phyloP scores from a whole-genome alignment of 768 basidiomycete genomes.

The Auricularia sp. region DNA sequence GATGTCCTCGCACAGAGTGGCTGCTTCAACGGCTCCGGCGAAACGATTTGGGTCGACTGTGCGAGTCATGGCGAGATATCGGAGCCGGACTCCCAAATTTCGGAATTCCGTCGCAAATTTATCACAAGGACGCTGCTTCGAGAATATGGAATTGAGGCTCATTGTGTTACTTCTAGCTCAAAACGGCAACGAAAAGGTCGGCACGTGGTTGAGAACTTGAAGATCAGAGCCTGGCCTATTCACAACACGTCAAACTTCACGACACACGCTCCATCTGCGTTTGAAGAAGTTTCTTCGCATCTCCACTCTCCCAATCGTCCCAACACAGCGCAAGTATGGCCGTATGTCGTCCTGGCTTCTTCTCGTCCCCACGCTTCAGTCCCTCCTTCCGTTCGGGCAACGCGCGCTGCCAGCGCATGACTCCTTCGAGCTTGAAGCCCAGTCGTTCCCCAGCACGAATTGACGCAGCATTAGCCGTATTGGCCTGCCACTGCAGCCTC shows the following conservation, averaged over 20 bases:
- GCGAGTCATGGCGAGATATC: too few relatives aligned
- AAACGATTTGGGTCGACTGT: neutral
- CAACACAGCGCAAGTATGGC: neutral
- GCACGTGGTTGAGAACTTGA: too few relatives aligned
- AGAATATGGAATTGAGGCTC: too few relatives aligned
- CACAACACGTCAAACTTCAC: neutral
- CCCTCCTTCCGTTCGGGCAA: constrained; percentile 28
- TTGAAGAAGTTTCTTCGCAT: neutral
- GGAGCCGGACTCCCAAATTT: too few relatives aligned
- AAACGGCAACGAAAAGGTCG: too few relatives aligned
- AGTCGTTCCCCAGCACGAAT: constrained; percentile 44
- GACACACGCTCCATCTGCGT: neutral
- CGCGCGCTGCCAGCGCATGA: constrained; percentile 45
- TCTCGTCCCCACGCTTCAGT: neutral
- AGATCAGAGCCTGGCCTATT: neutral
- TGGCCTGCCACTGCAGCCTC: constrained; percentile 53
- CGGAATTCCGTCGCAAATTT: too few relatives aligned
- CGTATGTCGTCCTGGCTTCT: neutral
- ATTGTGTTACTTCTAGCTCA: too few relatives aligned
- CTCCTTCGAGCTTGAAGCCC: constrained; percentile 49
- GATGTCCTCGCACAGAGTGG: neutral
- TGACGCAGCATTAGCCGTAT: constrained; percentile 38
- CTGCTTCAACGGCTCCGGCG: neutral
- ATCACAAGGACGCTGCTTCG: too few relatives aligned
- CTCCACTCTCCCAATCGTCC: constrained; percentile 1